Conservation (phyloP, 306 rosid genomes). For the Fragaria vesca region DNA sequence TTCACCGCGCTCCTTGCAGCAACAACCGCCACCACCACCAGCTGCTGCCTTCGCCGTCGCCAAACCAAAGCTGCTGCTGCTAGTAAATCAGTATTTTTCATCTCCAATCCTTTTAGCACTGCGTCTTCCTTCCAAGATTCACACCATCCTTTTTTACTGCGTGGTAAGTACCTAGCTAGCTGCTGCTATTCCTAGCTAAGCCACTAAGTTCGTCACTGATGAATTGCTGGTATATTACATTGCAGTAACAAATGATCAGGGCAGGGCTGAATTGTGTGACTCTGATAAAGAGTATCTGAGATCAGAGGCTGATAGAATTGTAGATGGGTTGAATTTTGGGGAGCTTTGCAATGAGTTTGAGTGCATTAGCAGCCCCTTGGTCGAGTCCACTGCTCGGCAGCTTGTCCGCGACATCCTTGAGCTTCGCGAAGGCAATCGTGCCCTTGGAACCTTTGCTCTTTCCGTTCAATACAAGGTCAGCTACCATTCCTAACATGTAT, state of each 20-base stretch:
- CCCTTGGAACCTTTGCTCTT: constrained; percentile 68
- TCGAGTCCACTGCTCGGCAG: constrained; percentile 90
- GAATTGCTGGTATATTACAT: neutral
- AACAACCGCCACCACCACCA: neutral
- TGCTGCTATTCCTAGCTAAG: neutral
- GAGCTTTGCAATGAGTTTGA: constrained; percentile 96
- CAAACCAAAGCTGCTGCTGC: neutral
- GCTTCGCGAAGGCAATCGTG: constrained; percentile 77
- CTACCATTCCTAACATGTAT: neutral
- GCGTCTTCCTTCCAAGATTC: constrained; percentile 24
- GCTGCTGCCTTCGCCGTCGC: neutral
- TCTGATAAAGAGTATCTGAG: constrained; percentile 20
- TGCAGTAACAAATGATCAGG: constrained; percentile 59
- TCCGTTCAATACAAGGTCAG: constrained; percentile 70
- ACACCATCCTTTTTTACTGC: constrained; percentile 33
- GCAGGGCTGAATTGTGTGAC: constrained; percentile 39
- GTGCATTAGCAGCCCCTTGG: constrained; percentile 92
- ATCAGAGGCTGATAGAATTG: constrained; percentile 73
- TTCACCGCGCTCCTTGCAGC: neutral
- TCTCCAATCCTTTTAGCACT: constrained; percentile 13
- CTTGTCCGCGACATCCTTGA: constrained; percentile 82
- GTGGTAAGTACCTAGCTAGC: constrained; percentile 38
- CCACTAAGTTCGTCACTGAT: neutral
- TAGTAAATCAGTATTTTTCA: constrained; percentile 1
- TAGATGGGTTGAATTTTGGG: constrained; percentile 81